Evolutionary conservation across 2,329 filamentous ascomycete genomes (phyloP).

Genomic region (Calonectria ilicicola): DNA sequence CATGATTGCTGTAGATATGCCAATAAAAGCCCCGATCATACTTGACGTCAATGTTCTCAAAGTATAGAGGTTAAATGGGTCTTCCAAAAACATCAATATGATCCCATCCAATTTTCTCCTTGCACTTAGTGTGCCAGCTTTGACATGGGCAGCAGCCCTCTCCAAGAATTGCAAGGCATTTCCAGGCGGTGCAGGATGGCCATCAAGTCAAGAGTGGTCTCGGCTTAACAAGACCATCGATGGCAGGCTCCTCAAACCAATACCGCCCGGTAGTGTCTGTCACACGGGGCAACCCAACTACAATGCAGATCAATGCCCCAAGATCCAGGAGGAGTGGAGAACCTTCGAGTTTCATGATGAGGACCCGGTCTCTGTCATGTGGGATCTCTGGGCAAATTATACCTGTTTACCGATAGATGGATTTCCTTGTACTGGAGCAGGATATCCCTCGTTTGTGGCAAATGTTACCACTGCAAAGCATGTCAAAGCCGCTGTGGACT

Average conservation of each 20-base stretch:
- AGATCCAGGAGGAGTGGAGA: conserved; percentile 13
- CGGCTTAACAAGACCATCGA: not conserved
- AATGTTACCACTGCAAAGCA: not conserved
- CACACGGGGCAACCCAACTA: not conserved
- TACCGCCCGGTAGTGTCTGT: not conserved
- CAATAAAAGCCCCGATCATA: not conserved
- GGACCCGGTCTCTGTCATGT: conserved; percentile 30
- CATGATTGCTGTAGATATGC: not conserved
- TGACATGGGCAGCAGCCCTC: not conserved
- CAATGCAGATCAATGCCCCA: not conserved
- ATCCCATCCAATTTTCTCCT: not conserved
- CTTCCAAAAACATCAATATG: not conserved
- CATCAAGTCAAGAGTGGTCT: not conserved
- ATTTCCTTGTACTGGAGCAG: not conserved
- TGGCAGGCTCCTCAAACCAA: not conserved
- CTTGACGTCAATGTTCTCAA: not conserved
- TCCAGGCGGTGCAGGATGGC: not conserved
- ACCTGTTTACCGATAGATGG: conserved; percentile 34
- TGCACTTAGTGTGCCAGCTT: not conserved
- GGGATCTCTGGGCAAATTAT: conserved; percentile 58
- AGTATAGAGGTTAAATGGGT: not conserved
- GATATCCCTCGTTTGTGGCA: not conserved
- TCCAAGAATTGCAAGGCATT: not conserved
- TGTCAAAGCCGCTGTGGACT: not conserved
- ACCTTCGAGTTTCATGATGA: conserved; percentile 24